A percentile compares a stretch with the other conserved stretches of the same genome.
phyloP scores from a whole-genome alignment of 345 rosid genomes.

The Sapria himalayana region DNA sequence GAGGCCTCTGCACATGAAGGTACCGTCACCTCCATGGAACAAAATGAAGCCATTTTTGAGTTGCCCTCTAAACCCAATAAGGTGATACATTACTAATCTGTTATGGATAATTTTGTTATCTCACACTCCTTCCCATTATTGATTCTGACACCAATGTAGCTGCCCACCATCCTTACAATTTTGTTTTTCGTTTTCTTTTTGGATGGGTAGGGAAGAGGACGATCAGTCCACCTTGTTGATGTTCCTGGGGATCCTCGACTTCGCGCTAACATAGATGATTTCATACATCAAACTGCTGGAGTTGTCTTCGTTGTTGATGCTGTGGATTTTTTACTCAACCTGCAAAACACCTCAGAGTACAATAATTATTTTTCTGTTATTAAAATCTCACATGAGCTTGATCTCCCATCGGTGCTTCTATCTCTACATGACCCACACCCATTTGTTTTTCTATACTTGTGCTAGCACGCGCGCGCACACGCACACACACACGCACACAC shows the following conservation, averaged over 20 bases:
- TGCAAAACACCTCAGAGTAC: conserved; percentile 68
- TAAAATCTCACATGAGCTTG: too few species aligned
- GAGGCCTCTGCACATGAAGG: conserved; percentile 81
- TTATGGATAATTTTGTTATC: conserved; percentile 6
- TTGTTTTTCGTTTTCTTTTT: conserved; percentile 8
- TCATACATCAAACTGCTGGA: conserved; percentile 70
- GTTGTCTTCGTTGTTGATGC: conserved; percentile 77
- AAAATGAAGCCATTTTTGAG: conserved; percentile 64
- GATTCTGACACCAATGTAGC: too few species aligned
- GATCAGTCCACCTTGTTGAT: conserved; percentile 79
- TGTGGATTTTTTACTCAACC: conserved; percentile 66
- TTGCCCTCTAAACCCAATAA: conserved; percentile 43
- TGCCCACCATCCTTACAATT: neutral
- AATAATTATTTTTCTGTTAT: too few species aligned
- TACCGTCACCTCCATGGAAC: conserved; percentile 91
- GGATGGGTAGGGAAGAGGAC: conserved; percentile 52
- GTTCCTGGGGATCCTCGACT: conserved; percentile 93
- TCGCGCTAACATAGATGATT: conserved; percentile 60
- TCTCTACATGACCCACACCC: neutral
- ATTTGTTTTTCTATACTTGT: neutral
- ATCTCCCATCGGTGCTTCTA: too few species aligned
- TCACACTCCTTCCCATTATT: too few species aligned
- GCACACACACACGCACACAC: neutral
- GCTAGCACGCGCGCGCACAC: neutral
- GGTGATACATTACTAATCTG: conserved; percentile 20